Base-by-base conservation (phyloP, 2,329 filamentous ascomycete species). In the Cercospora sesami region DNA sequence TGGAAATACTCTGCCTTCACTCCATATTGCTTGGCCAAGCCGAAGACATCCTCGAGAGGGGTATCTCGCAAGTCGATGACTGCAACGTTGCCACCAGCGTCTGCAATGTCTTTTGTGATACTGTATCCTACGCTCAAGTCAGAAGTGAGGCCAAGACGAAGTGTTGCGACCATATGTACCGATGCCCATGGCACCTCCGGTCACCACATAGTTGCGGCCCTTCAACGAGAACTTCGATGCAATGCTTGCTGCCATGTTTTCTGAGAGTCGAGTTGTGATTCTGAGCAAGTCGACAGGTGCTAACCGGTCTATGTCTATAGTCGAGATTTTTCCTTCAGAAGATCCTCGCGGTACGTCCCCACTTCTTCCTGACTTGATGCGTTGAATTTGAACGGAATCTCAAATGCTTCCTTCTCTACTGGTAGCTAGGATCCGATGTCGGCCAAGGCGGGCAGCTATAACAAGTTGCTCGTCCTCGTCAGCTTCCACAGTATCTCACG, bases 11-110 rank as follows among this genome's bases (percentile, higher is more conserved):
- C 59, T 14, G 73, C 69, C 78, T 89, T 88, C 53, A 93, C 89
- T 2, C 87, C 87, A 73, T 89, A 91, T 23, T 86, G 84, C 74
- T 86, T 83, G 28, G 71, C 71, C 21, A 77, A 66, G 28, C 70
- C 69, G 42, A 73, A 71, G 16, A 77, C 74, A 28, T 73, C 73
- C 65, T 73, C 68, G 5, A 72, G 65, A 36, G 75, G 74, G 23
- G 71, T 69, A 1, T 72, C 63, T 74, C 87, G 87, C 57, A 92
- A 89, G 28, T 87, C 86, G 16, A 86, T 83, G 12, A 87, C 76
- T 12, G 89, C 88, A 73, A 89, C 86, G 75, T 86, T 85, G 66
- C 73, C 74, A n/a, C 74, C 74, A 10, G 71, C 64, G 53, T 75
- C 72, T 51, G 74, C 73, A 18, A 76, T 71, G 21, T 74, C 74